Base-by-base conservation (phyloP, 2,329 filamentous ascomycete genomes). In the Cordyceps fumosorosea region DNA sequence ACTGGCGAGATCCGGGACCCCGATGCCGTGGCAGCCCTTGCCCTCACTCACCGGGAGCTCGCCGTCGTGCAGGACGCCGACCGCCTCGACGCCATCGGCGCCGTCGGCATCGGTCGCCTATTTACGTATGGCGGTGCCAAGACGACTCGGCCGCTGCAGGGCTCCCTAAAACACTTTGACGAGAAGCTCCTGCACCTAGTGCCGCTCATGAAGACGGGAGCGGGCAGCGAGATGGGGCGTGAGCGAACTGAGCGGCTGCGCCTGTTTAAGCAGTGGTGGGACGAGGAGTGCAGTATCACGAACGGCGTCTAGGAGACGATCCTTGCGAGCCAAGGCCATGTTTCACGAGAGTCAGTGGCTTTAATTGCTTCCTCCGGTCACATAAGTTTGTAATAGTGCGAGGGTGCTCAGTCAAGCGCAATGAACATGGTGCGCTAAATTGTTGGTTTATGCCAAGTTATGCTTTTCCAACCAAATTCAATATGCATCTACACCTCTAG, bases 1-100 rank as follows among this genome's bases (percentile, higher is more conserved):
- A 87, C 84, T 2, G 82, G 83, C 66, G 93, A 97, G 74, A 14
- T 26, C 24, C 84, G 83, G 68, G 80, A 92, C 69, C 87, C 88
- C 0, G 76, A 75, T 5, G 75, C 77, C 14, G 86, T 90, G 8
- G 74, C 74, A 18, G 74, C 76, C 1, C 78, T 93, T 18, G 78
- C 95, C 22, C 71, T 71, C 5, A 69, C 76, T 34, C 79, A 89
- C 71, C 90, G 90, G 1, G 75, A 77, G 67, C 70, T 77, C 37
- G 92, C 85, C 0, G 84, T 96, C 53, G 91, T 97, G 26, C 93
- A 97, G 75, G 93, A 97, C 74, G 93, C 93, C 3, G 93, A 97
- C 77, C 82, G 93, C 6, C 79, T 98, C 18, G 93, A 97, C 76
- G 90, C 92, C 4, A 87, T 97, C 56, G 93, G 93, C 0, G 91